Evolutionary conservation across 352 stramenopile genomes (phyloP).

Genomic region (Pythium oligandrum): DNA sequence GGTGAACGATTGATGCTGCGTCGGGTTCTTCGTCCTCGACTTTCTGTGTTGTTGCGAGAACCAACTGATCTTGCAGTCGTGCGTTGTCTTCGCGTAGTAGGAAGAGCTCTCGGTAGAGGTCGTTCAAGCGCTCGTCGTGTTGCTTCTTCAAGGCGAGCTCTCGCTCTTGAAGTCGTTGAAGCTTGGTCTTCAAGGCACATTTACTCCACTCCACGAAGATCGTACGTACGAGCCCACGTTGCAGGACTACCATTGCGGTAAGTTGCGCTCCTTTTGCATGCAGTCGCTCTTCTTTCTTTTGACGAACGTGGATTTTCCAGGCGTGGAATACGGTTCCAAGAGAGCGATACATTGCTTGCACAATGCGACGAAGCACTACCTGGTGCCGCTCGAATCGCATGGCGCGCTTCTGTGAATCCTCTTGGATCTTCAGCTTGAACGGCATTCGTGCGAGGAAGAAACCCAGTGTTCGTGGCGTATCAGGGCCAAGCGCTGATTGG

Average conservation of each 20-base stretch:
- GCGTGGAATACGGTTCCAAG: slow-evolving; percentile 51
- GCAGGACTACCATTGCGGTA: slow-evolving; percentile 45
- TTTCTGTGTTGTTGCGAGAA: neutral
- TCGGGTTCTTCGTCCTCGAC: too few relatives aligned
- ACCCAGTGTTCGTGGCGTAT: slow-evolving; percentile 24
- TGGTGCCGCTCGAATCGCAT: slow-evolving; percentile 36
- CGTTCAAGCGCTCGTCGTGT: slow-evolving; percentile 27
- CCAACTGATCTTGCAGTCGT: slow-evolving; percentile 14
- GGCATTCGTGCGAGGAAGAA: slow-evolving; percentile 44
- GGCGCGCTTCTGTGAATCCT: slow-evolving; percentile 27
- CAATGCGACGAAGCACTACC: slow-evolving; percentile 37
- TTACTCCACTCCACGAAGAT: slow-evolving; percentile 56
- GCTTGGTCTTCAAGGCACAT: slow-evolving; percentile 20
- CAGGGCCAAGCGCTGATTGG: neutral
- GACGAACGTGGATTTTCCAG: slow-evolving; percentile 34
- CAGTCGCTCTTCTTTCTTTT: slow-evolving; percentile 33
- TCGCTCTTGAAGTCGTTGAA: slow-evolving; percentile 1
- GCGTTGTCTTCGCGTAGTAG: slow-evolving; percentile 28
- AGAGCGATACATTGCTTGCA: slow-evolving; percentile 48
- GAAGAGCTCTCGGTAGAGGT: slow-evolving; percentile 36
- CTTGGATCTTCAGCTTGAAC: slow-evolving; percentile 34
- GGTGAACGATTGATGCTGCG: too few relatives aligned
- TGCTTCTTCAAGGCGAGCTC: slow-evolving; percentile 19
- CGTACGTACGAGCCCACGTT: slow-evolving; percentile 38
- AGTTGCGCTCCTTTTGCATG: slow-evolving; percentile 45